These are phyloP conservation scores for Penicillium lagena DNA, from an alignment of 495 filamentous ascomycete genomes.

Conservation along the genomic window DNA sequence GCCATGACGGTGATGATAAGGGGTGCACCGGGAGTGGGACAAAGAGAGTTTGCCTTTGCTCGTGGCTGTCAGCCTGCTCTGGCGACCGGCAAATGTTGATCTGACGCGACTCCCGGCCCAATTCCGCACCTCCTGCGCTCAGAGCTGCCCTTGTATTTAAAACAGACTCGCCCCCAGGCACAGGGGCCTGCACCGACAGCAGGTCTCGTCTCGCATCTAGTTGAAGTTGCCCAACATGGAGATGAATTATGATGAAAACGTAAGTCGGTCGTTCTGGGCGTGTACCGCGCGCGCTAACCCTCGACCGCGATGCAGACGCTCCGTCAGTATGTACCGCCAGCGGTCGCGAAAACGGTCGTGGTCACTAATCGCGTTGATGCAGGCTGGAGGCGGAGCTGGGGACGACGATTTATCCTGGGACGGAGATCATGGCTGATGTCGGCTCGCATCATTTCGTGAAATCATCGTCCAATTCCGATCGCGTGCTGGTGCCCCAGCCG, in stretches of 20 bases:
- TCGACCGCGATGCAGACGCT: conserved; percentile 10
- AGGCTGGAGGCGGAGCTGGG: conserved; percentile 43
- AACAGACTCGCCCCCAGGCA: neutral
- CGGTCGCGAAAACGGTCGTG: too few species aligned
- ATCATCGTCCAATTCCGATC: conserved; percentile 26
- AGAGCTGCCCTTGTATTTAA: conserved; percentile 1
- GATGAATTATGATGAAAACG: conserved; percentile 34
- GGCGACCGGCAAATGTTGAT: conserved; percentile 1
- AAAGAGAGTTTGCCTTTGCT: too few species aligned
- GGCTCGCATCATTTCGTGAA: conserved; percentile 58
- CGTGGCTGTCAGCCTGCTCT: too few species aligned
- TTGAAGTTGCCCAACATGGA: conserved; percentile 22
- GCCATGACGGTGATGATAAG: neutral
- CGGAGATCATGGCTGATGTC: conserved; percentile 57
- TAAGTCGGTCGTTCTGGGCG: conserved; percentile 3
- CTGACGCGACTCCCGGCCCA: neutral
- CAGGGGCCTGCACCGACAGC: neutral
- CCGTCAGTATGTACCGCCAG: conserved; percentile 15
- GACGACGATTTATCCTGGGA: conserved; percentile 52
- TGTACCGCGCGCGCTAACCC: too few species aligned
- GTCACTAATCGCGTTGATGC: neutral
- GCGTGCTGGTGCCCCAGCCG: conserved; percentile 50
- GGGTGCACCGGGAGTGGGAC: too few species aligned
- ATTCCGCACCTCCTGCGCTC: conserved; percentile 4
- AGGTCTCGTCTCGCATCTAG: neutral